A percentile compares a stretch with the other conserved stretches of the same genome.
phyloP scores from a whole-genome alignment of 2,329 filamentous ascomycete species.

The Aureobasidium sp. region DNA sequence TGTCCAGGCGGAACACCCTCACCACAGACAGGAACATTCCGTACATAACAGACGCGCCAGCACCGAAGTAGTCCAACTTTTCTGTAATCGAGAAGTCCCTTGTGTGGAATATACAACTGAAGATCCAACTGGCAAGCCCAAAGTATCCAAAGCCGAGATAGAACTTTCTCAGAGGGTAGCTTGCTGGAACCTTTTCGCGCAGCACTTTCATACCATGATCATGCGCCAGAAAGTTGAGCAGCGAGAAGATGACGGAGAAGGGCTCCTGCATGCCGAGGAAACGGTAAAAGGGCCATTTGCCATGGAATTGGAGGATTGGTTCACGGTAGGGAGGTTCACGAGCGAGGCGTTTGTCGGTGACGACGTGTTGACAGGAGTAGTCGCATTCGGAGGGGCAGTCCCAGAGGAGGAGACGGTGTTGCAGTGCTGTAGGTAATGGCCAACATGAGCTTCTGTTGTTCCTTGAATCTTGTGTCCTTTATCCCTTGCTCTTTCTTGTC shows the following conservation, averaged over 20 bases:
- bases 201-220: slow-evolving; percentile 66
- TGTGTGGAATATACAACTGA: slow-evolving; percentile 87
- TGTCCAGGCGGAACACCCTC: slow-evolving; percentile 74
- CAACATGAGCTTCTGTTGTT: slow-evolving; percentile 13
- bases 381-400: slow-evolving; percentile 91
- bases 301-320: slow-evolving; percentile 84
- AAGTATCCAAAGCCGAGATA: slow-evolving; percentile 75
- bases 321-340: slow-evolving; percentile 56
- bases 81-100: slow-evolving; percentile 81
- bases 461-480: neutral
- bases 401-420: slow-evolving; percentile 85
- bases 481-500: neutral
- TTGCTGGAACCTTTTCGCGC: slow-evolving; percentile 59
- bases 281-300: slow-evolving; percentile 95
- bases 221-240: slow-evolving; percentile 86
- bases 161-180: slow-evolving; percentile 71
- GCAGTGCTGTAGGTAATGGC: slow-evolving; percentile 54
- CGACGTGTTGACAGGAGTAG: slow-evolving; percentile 92
- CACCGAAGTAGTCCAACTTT: slow-evolving; percentile 92
- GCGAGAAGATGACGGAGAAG: slow-evolving; percentile 84
- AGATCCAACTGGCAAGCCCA: slow-evolving; percentile 76
- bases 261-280: slow-evolving; percentile 92
- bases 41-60: slow-evolving; percentile 83
- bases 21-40: slow-evolving; percentile 81
- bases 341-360: slow-evolving; percentile 64